A percentile compares a stretch with the other conserved stretches of the same genome.
Conservation (phyloP, 2,329 filamentous ascomycete genomes). For the Alternaria solani region DNA sequence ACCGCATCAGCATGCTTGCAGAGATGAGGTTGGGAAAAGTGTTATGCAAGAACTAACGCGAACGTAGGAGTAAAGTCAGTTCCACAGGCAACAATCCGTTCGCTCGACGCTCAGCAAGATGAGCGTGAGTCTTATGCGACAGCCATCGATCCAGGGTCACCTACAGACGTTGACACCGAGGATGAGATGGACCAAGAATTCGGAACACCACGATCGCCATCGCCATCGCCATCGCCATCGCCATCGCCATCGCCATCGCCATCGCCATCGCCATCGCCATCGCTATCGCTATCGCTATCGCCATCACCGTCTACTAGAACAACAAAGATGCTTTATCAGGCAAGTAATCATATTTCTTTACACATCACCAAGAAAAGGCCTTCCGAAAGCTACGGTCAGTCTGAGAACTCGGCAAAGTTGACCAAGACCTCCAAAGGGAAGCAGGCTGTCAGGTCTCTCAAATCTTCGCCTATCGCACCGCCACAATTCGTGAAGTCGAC, state of each 20-base stretch:
- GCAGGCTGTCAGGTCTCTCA: constrained; percentile 22
- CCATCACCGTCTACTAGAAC: constrained; percentile 31
- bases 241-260: constrained; percentile 33
- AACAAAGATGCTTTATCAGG: constrained; percentile 30
- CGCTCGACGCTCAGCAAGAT: background rate
- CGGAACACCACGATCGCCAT: constrained; percentile 33
- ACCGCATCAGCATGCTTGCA: background rate
- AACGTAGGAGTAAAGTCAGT: constrained; percentile 1
- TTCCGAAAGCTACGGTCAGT: constrained; percentile 27
- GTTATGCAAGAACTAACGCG: constrained; percentile 3
- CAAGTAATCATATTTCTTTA: constrained; percentile 35
- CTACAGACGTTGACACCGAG: constrained; percentile 44
- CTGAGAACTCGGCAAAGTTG: constrained; percentile 37
- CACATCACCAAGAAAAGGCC: constrained; percentile 31
- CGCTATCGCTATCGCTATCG: constrained; percentile 22
- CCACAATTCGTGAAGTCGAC: constrained; percentile 35
- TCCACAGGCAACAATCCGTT: background rate
- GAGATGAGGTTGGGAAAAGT: background rate
- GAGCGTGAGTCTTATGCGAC: constrained; percentile 21
- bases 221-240: constrained; percentile 3
- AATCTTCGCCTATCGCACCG: background rate
- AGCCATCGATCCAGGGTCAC: constrained; percentile 34
- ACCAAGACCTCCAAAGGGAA: constrained; percentile 37
- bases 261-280: constrained; percentile 22
- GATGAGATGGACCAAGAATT: constrained; percentile 19